Evolutionary conservation across 371 early-diverging fungal genomes (phyloP), one percentile per base, ranked within the genome.

Genomic region (Homolaphlyctis polyrhiza): DNA sequence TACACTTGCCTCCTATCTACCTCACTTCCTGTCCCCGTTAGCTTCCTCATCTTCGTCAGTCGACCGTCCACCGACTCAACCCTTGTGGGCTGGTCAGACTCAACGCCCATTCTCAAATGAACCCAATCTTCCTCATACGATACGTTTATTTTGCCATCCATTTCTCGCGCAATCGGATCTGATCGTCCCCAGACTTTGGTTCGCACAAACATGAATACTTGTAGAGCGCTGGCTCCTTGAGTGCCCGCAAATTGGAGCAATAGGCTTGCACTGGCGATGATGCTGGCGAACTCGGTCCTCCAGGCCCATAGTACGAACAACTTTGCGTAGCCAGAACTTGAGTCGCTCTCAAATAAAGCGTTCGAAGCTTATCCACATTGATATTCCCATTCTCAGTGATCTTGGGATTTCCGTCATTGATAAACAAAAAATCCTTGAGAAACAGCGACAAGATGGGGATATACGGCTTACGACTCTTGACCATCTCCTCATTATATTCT

Each of bases 181-280:
- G 30, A 30, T 57, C 61, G 28, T 47, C 63, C 8, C 66, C 64
- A 5, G 18, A 16, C 58, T 70, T 70, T 23, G 64, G 29, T 35
- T 71, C 71, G 50, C 71, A 71, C 49, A 71, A 30, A 35, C 51
- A 62, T 8, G 58, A 58, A 47, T 71, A 71, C 47, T 71, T 71
- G 52, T 67, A 63, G 57, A 71, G 45, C n/a, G 66, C 59, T 16
- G 35, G 52, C 58, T 71, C 71, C 30, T 64, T 71, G n/a, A 67
- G 34, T 11, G 62, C 43, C n/a, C 69, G 39, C 34, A 71, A 21
- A 29, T 39, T 61, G 29, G 30, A 13, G 54, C 23, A 47, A 35
- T 30, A 59, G 1, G 29, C 49, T 50, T 59, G 27, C 3, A 35
- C 14, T 5, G 18, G 52, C 52, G 39, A 35, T 25, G 49, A 3